Evolutionary conservation across 2,329 filamentous ascomycete genomes (phyloP).

Genomic region (Capronia americana): DNA sequence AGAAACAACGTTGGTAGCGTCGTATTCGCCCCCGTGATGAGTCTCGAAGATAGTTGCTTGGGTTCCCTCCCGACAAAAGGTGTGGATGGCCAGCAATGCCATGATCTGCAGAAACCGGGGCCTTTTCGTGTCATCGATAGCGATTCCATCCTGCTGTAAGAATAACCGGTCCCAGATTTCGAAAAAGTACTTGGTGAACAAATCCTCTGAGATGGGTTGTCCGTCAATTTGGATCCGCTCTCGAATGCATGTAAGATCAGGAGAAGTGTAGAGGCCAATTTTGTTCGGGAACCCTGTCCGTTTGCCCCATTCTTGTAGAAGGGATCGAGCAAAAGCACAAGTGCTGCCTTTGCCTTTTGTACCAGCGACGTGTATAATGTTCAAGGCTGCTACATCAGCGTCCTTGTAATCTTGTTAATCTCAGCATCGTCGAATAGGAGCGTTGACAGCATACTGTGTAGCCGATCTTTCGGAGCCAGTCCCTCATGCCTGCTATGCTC

Average conservation of each 20-base stretch:
- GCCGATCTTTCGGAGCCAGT: not conserved
- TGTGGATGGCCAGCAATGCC: slow-evolving; percentile 2
- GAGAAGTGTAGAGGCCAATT: slow-evolving; percentile 3
- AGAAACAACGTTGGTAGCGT: not conserved
- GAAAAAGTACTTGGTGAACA: slow-evolving; percentile 3
- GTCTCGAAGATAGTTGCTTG: not conserved
- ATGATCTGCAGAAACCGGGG: not conserved
- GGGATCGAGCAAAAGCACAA: not conserved
- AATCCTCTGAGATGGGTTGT: not conserved
- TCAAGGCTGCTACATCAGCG: not conserved
- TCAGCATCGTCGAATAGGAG: not conserved
- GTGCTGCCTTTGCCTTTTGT: slow-evolving; percentile 2
- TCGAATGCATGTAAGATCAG: not conserved
- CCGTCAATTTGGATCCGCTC: not conserved
- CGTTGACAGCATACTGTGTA: not conserved
- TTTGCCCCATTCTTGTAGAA: not conserved
- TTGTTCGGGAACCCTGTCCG: not conserved
- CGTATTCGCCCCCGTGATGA: not conserved
- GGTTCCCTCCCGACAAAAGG: not conserved
- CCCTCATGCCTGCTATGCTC: not conserved
- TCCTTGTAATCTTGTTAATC: not conserved
- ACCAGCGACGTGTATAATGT: slow-evolving; percentile 3
- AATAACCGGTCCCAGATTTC: slow-evolving; percentile 3
- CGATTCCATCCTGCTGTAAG: not conserved
- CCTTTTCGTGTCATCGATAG: not conserved